Base-by-base conservation (phyloP, 1,284 basidiomycete species). In the Moesziomyces sp. region DNA sequence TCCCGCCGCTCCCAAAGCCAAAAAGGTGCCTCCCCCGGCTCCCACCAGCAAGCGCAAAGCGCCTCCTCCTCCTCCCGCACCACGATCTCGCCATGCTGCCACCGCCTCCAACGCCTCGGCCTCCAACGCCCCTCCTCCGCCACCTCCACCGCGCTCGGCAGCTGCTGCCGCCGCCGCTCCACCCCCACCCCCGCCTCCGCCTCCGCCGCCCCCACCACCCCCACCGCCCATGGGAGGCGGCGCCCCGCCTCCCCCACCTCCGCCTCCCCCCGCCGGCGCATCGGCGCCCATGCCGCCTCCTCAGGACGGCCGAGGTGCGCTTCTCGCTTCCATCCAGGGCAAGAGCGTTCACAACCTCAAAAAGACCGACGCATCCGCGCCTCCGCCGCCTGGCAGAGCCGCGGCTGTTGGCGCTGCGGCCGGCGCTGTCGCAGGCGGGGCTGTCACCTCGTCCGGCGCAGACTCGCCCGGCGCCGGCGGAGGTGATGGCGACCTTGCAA, bases 271-370 rank as follows among this genome's bases (percentile, higher is more conserved):
- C 18, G 61, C 63, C 5, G 58, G 68, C 19, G 51, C 64, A 9
- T 52, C 69, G 14, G 50, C 58, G 42, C 59, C 62, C 19, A 18
- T 73, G 51, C 68, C 69, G 21, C 61, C 69, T 34, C 65, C 78
- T n/a, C 77, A 78, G 47, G 63, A 72, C 19, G 74, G 74, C 7
- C 75, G 93, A 26, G 85, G 84, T 18, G 90, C 90, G 24, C 85
- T 91, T 5, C 84, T 91, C 44, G 89, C 89, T 0, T 89, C 88
- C 19, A 91, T 92, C 71, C 90, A 91, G 80, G 90, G 90, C 46
- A 88, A 88, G 55, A 88, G 90, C 16, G 83, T 97, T 0, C 89
- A 91, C 80, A 87, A 89, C 7, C 87, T 97, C 53, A 89, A 89
- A 74, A 94, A 93, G 85, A 89, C 89, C 8, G 78, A 74, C 46